Conservation (phyloP, 2,329 filamentous ascomycete species). For the Teratosphaeria zuluensis region DNA sequence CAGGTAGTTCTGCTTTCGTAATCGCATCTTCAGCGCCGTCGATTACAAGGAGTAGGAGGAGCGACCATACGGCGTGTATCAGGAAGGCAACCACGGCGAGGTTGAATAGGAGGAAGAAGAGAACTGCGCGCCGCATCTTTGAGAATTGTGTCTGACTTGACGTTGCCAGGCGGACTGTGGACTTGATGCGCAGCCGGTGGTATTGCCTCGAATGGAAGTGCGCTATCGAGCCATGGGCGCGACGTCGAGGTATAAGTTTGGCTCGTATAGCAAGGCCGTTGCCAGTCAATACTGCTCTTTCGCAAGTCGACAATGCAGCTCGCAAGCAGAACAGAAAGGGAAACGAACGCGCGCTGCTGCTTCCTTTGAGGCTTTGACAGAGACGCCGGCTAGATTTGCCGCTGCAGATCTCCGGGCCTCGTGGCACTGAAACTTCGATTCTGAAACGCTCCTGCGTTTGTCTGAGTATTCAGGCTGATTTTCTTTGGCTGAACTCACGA, state of each 20-base stretch:
- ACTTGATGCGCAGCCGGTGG: background rate
- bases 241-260: background rate
- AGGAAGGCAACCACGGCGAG: conserved; percentile 54
- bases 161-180: background rate
- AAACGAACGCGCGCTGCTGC: background rate
- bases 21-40: conserved; percentile 60
- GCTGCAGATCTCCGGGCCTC: background rate
- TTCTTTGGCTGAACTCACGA: background rate
- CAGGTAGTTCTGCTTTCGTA: conserved; percentile 54
- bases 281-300: background rate
- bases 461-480: too few species aligned
- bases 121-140: conserved; percentile 48
- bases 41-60: conserved; percentile 60
- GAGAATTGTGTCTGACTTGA: background rate
- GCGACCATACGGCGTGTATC: conserved; percentile 58
- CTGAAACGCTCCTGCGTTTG: background rate
- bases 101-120: conserved; percentile 57
- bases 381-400: background rate
- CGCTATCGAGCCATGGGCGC: background rate
- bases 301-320: background rate
- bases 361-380: background rate
- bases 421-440: background rate
- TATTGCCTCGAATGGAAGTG: background rate
- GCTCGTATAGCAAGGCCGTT: background rate
- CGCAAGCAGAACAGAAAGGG: background rate